Conservation (phyloP, 139 green algal genomes). For the Tetradesmus lagerheimii region DNA sequence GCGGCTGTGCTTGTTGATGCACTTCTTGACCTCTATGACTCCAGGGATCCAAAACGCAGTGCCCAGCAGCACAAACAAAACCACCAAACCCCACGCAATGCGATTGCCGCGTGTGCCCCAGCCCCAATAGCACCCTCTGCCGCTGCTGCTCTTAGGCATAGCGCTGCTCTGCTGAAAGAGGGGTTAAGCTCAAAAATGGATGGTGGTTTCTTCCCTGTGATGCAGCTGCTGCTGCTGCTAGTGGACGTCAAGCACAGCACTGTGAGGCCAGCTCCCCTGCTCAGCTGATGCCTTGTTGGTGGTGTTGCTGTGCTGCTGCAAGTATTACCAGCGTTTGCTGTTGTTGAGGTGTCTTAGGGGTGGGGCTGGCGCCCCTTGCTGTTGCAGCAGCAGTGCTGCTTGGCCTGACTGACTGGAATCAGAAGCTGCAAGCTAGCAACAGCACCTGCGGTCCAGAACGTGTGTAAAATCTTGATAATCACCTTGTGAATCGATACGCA, state of each 20-base stretch:
- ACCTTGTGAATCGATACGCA: too few species aligned
- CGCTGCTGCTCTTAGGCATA: neutral
- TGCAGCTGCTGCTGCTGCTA: neutral
- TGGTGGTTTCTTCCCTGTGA: too few species aligned
- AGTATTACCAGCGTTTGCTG: too few species aligned
- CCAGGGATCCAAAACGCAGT: conserved; percentile 30
- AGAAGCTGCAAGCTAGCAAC: neutral
- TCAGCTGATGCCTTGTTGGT: neutral
- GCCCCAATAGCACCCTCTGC: conserved; percentile 34
- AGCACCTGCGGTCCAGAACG: neutral
- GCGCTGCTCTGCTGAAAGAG: neutral
- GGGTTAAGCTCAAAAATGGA: too few species aligned
- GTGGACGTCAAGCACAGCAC: too few species aligned
- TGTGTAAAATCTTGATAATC: neutral
- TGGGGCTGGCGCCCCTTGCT: too few species aligned
- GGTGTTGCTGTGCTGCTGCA: neutral
- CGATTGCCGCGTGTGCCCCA: conserved; percentile 3
- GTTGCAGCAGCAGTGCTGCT: too few species aligned
- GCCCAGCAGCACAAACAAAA: neutral
- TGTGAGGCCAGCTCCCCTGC: too few species aligned
- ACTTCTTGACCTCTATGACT: neutral
- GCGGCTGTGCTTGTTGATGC: neutral
- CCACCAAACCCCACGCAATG: conserved; percentile 2
- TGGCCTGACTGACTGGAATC: neutral
- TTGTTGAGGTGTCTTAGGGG: too few species aligned